These are phyloP conservation scores for Hypoxylon fragiforme DNA, from an alignment of 495 filamentous ascomycete genomes.

Conservation along the genomic window DNA sequence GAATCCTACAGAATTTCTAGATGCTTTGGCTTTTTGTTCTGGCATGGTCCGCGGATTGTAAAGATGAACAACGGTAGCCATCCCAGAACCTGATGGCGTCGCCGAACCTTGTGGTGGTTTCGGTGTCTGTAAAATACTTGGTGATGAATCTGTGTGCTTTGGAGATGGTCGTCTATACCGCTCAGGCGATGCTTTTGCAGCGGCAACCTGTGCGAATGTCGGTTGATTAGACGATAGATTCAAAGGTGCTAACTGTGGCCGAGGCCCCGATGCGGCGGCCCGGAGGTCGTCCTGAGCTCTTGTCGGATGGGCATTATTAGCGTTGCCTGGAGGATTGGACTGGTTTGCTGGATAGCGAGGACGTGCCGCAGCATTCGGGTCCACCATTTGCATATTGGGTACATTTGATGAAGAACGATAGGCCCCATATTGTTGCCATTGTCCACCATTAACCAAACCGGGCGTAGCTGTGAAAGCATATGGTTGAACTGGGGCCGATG, in stretches of 20 bases:
- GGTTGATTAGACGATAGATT: constrained; percentile 38
- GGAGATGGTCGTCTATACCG: constrained; percentile 56
- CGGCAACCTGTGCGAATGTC: constrained; percentile 42
- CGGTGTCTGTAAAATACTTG: constrained; percentile 29
- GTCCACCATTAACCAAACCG: constrained; percentile 57
- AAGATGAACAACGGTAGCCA: constrained; percentile 48
- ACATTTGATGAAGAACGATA: constrained; percentile 68
- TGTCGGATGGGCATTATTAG: not conserved
- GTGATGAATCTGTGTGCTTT: constrained; percentile 46
- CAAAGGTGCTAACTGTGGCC: constrained; percentile 39
- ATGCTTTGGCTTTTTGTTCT: constrained; percentile 37
- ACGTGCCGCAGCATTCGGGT: constrained; percentile 50
- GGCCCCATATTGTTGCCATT: constrained; percentile 68
- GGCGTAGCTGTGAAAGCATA: constrained; percentile 86
- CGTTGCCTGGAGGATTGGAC: constrained; percentile 41
- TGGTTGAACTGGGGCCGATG: constrained; percentile 71
- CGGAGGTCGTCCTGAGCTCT: constrained; percentile 32
- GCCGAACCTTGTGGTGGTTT: constrained; percentile 40
- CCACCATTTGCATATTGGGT: constrained; percentile 54
- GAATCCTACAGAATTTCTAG: constrained; percentile 35
- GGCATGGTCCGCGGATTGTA: constrained; percentile 40
- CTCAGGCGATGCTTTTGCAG: constrained; percentile 54
- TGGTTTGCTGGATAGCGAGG: constrained; percentile 62
- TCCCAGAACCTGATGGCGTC: constrained; percentile 39
- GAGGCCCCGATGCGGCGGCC: constrained; percentile 33